Evolutionary conservation across 345 rosid species (phyloP).

Genomic region (Moricandia arvensis): DNA sequence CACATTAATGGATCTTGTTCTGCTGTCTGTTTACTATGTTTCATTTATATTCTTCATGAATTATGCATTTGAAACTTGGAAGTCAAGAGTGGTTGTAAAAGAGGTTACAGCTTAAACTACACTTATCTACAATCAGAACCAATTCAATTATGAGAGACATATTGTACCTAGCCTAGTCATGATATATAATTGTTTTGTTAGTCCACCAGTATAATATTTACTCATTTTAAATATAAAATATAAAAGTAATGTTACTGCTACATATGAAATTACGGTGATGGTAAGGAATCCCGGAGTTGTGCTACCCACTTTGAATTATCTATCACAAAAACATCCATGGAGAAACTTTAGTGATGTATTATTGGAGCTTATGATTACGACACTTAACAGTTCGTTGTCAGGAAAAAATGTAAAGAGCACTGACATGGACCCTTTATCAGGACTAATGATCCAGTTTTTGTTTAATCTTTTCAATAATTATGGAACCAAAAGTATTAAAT

Average conservation of each 20-base stretch:
- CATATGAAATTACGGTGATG: slow-evolving; percentile 33
- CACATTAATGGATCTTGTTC: background rate
- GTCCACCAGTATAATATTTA: background rate
- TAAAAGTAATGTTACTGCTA: slow-evolving; percentile 18
- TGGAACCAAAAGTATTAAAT: slow-evolving; percentile 24
- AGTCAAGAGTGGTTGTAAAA: slow-evolving; percentile 7
- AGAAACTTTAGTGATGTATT: slow-evolving; percentile 5
- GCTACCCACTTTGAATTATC: slow-evolving; percentile 31
- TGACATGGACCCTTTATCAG: slow-evolving; percentile 15
- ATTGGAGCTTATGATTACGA: slow-evolving; percentile 32
- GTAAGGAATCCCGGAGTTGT: slow-evolving; percentile 34
- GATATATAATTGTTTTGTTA: background rate
- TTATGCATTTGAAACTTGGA: background rate
- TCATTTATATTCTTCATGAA: background rate
- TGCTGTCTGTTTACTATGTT: background rate
- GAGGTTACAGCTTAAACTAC: background rate
- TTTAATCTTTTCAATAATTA: background rate
- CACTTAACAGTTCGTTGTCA: slow-evolving; percentile 28
- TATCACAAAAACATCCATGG: slow-evolving; percentile 9
- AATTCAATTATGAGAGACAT: background rate
- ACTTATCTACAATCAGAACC: background rate
- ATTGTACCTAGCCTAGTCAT: background rate
- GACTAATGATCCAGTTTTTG: background rate
- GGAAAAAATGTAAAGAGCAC: background rate
- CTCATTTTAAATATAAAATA: background rate